Evolutionary conservation across 2,329 filamentous ascomycete species (phyloP).

Genomic region (Atkinsonella texensis): DNA sequence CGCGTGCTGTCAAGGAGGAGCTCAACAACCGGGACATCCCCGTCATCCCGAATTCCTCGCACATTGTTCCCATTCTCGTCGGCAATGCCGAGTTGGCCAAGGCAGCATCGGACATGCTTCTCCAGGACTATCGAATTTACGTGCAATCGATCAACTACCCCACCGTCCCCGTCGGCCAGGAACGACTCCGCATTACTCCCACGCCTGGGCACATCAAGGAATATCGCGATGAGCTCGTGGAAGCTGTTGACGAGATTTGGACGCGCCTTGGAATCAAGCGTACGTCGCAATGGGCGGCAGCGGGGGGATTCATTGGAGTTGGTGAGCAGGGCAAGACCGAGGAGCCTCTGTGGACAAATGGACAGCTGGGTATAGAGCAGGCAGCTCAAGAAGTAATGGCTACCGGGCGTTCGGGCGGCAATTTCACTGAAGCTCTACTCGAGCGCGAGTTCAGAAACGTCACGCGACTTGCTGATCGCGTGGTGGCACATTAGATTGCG

Average conservation of each 20-base stretch:
- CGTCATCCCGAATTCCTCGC: constrained; percentile 93
- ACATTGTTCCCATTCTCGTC: constrained; percentile 89
- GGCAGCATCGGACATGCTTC: constrained; percentile 79
- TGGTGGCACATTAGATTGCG: constrained; percentile 13
- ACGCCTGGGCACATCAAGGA: constrained; percentile 83
- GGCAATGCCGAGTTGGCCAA: constrained; percentile 90
- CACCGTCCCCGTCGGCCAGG: constrained; percentile 94
- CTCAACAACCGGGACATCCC: constrained; percentile 73
- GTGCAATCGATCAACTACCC: constrained; percentile 99
- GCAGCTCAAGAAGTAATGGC: constrained; percentile 49
- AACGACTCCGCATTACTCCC: constrained; percentile 88
- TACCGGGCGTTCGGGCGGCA: constrained; percentile 20
- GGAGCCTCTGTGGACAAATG: constrained; percentile 80
- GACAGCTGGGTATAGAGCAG: constrained; percentile 69
- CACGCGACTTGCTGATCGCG: constrained; percentile 15
- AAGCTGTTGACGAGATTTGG: constrained; percentile 82
- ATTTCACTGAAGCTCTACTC: constrained; percentile 47
- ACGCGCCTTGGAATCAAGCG: constrained; percentile 79
- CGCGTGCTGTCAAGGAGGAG: constrained; percentile 81
- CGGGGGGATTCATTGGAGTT: constrained; percentile 91
- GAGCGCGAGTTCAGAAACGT: constrained; percentile 36
- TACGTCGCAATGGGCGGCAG: constrained; percentile 79
- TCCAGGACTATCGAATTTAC: constrained; percentile 86
- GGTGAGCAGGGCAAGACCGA: constrained; percentile 55
- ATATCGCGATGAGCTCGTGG: constrained; percentile 74